These are phyloP conservation scores for Blastocystis sp. DNA, from an alignment of 352 stramenopile species.

Conservation along the genomic window DNA sequence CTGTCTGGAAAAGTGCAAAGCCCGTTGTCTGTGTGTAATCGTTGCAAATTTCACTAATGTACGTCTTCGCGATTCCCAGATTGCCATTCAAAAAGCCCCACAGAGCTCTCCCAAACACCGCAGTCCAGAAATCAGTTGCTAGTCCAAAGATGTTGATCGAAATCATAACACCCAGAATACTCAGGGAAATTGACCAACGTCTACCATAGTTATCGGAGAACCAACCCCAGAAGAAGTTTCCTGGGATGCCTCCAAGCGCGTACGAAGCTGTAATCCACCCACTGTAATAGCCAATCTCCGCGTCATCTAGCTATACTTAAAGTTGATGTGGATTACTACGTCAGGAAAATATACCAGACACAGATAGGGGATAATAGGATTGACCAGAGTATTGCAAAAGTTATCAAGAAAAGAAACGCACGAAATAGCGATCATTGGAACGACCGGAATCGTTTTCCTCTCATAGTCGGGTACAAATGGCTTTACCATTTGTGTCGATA, in stretches of 20 bases:
- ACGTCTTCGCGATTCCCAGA: constrained; percentile 55
- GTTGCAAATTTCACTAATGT: constrained; percentile 63
- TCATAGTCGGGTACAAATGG: constrained; percentile 47
- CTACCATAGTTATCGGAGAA: constrained; percentile 46
- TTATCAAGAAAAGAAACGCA: constrained; percentile 52
- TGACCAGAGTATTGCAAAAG: constrained; percentile 37
- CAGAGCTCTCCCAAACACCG: neutral
- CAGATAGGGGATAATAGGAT: constrained; percentile 53
- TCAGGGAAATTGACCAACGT: neutral
- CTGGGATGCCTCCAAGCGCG: constrained; percentile 38
- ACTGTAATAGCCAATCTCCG: constrained; percentile 37
- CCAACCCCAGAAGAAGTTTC: constrained; percentile 63
- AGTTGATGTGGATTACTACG: neutral
- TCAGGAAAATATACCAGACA: constrained; percentile 41
- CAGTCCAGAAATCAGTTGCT: neutral
- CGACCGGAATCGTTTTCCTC: constrained; percentile 38
- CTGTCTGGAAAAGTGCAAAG: constrained; percentile 55
- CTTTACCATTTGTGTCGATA: neutral
- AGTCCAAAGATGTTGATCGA: constrained; percentile 56
- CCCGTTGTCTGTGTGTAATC: constrained; percentile 55
- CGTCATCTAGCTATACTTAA: constrained; percentile 8
- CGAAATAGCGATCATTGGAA: constrained; percentile 50
- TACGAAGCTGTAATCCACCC: constrained; percentile 50
- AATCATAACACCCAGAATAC: constrained; percentile 56
- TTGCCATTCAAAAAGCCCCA: constrained; percentile 62